Evolutionary conservation across 768 basidiomycete genomes (phyloP).

Genomic region (Clitopilus passeckerianus): DNA sequence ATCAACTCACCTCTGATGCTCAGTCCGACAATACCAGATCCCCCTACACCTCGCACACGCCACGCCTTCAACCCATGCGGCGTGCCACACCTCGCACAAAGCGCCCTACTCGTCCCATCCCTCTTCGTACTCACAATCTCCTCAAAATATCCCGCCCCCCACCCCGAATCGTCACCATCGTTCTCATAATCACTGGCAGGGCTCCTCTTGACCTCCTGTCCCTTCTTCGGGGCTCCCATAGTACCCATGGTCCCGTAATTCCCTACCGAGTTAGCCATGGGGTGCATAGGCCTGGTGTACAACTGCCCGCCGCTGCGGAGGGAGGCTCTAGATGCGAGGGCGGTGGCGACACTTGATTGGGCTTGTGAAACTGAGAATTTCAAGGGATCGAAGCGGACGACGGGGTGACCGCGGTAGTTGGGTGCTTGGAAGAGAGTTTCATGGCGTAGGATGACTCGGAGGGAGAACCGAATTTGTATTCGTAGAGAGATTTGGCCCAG

Average conservation of each 20-base stretch:
- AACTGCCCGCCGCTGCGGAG: neutral
- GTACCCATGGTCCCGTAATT: neutral
- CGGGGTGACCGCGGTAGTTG: neutral
- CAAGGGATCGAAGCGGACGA: neutral
- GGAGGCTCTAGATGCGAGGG: neutral
- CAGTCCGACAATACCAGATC: neutral
- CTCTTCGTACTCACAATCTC: slow-evolving; percentile 43
- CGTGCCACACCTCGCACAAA: too few species aligned
- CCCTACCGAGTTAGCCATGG: neutral
- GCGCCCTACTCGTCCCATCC: slow-evolving; percentile 38
- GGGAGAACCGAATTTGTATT: neutral
- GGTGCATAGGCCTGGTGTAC: neutral
- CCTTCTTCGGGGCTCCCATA: neutral
- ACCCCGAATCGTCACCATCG: neutral
- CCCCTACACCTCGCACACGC: neutral
- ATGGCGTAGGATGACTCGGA: neutral
- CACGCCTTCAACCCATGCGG: neutral
- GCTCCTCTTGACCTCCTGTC: neutral
- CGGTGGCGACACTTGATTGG: neutral
- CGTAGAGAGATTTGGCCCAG: neutral
- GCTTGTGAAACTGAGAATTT: neutral
- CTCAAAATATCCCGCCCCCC: slow-evolving; percentile 44
- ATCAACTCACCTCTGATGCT: too few species aligned
- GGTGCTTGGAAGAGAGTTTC: neutral
- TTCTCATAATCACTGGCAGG: too few species aligned